Evolutionary conservation across 495 filamentous ascomycete genomes (phyloP).

Genomic region (Amphirosellinia nigrospora): DNA sequence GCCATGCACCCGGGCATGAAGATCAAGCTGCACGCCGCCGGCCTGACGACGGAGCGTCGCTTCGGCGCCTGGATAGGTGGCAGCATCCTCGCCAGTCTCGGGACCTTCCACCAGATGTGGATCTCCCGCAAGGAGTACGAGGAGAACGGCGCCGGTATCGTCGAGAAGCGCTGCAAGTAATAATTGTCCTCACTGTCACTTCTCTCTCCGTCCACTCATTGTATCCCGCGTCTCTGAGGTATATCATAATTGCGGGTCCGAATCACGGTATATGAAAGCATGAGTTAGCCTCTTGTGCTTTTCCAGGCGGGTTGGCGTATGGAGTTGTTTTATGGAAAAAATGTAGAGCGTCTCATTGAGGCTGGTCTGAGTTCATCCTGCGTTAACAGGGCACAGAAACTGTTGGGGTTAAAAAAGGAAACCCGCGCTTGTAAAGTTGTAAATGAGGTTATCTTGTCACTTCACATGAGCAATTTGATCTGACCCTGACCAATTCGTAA

Average conservation of each 20-base stretch:
- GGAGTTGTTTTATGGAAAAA: conserved; percentile 23
- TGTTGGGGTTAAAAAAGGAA: background rate
- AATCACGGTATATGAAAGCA: conserved; percentile 24
- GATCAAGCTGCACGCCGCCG: conserved; percentile 83
- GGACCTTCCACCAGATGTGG: conserved; percentile 99
- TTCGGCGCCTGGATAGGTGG: conserved; percentile 97
- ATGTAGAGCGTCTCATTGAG: conserved; percentile 16
- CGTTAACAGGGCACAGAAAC: background rate
- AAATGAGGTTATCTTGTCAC: background rate
- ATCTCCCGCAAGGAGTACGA: conserved; percentile 86
- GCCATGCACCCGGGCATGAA: conserved; percentile 78
- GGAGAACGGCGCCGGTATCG: conserved; percentile 72
- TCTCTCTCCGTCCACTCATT: conserved; percentile 25
- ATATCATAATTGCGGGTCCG: conserved; percentile 14
- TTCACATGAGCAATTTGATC: background rate
- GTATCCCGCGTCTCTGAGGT: conserved; percentile 30
- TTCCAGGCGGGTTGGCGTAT: conserved; percentile 16
- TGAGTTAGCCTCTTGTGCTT: conserved; percentile 1
- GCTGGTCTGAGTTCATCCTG: background rate
- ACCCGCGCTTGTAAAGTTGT: background rate
- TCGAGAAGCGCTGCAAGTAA: conserved; percentile 83
- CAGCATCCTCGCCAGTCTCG: conserved; percentile 92
- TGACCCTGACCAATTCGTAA: background rate
- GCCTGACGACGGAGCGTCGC: conserved; percentile 82
- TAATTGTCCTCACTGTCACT: background rate